A percentile compares a stretch with the other conserved stretches of the same genome.
These are phyloP conservation scores for Aspergillus sp. DNA, from an alignment of 2,329 filamentous ascomycete species.

Conservation along the genomic window DNA sequence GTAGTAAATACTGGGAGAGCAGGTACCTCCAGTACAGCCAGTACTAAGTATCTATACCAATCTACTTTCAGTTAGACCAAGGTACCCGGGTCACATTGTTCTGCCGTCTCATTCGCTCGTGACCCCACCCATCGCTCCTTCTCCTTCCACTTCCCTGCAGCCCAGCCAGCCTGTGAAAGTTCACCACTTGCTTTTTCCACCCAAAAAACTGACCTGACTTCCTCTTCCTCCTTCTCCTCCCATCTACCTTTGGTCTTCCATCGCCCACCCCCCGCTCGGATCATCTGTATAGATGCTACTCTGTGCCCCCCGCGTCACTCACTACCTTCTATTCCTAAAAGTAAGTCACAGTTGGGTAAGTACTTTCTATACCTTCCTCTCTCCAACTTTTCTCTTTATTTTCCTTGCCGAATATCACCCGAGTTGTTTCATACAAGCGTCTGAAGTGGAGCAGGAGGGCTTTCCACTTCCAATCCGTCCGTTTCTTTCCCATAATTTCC, in stretches of 20 bases:
- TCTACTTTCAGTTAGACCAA: too few relatives aligned
- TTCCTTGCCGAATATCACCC: constrained; percentile 14
- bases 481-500: constrained; percentile 2
- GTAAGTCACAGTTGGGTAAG: too few relatives aligned
- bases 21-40: too few relatives aligned
- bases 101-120: not conserved
- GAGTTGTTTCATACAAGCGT: constrained; percentile 23
- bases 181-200: not conserved
- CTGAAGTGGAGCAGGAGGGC: constrained; percentile 16
- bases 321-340: too few relatives aligned
- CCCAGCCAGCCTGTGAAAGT: not conserved
- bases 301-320: too few relatives aligned
- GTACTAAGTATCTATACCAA: too few relatives aligned
- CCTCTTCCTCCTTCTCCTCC: not conserved
- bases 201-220: not conserved
- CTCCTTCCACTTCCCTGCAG: not conserved
- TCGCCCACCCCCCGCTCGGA: not conserved
- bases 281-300: too few relatives aligned
- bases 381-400: not conserved
- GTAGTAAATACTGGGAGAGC: too few relatives aligned
- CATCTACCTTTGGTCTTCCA: not conserved
- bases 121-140: not conserved
- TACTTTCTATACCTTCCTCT: not conserved
- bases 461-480: constrained; percentile 9
- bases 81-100: not conserved